phyloP scores from a whole-genome alignment of 2,329 filamentous ascomycete genomes.

The Xylaria digitata region DNA sequence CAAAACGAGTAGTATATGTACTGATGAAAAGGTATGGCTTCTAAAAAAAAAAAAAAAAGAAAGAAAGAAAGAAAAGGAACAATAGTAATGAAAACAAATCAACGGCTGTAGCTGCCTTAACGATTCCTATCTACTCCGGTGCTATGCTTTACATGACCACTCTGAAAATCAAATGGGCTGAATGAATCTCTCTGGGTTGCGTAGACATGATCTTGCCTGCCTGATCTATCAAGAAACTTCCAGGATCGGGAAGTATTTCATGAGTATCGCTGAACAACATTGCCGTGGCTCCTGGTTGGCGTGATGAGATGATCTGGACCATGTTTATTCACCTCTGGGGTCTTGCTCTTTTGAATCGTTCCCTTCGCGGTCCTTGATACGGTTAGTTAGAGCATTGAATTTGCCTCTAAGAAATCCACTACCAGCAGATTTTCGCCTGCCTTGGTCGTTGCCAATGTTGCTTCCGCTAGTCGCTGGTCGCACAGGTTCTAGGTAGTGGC shows the following conservation, averaged over 20 bases:
- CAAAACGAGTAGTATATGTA: constrained; percentile 14
- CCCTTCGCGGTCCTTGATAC: constrained; percentile 45
- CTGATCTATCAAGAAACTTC: background rate
- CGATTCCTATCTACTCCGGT: constrained; percentile 28
- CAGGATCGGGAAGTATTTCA: background rate
- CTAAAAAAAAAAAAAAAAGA: background rate
- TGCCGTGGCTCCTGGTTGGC: background rate
- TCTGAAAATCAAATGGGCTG: constrained; percentile 5
- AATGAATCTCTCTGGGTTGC: background rate
- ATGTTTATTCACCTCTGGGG: constrained; percentile 38
- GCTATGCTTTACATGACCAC: constrained; percentile 30
- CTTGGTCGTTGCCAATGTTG: constrained; percentile 31
- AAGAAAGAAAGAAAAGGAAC: constrained; percentile 8
- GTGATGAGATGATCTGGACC: constrained; percentile 1
- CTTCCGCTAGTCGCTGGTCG: constrained; percentile 38
- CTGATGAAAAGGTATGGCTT: constrained; percentile 7
- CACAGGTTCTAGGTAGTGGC: constrained; percentile 31
- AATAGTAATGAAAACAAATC: too few relatives aligned
- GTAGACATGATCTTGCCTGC: background rate
- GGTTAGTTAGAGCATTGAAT: constrained; percentile 49
- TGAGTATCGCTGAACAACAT: background rate
- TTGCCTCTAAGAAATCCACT: constrained; percentile 53
- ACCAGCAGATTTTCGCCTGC: constrained; percentile 46
- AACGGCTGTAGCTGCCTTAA: constrained; percentile 18
- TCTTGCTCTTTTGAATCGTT: constrained; percentile 28